Evolutionary conservation across 495 filamentous ascomycete species (phyloP), one percentile per base, ranked within the genome.

Genomic region (Xylaria longipes): DNA sequence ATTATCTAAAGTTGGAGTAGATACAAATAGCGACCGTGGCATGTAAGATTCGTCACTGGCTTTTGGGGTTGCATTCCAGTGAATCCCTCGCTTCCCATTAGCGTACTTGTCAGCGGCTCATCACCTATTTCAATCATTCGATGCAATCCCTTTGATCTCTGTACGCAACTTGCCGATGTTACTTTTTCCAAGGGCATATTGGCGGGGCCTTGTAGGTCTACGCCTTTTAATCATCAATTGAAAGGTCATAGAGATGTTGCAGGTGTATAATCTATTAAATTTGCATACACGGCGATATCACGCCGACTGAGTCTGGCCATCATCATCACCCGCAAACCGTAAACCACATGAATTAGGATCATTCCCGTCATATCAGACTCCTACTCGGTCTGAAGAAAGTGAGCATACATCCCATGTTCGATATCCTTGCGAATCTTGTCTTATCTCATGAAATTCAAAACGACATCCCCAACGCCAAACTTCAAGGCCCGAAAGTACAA

Each of bases 381-480:
- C 4, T 5, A 20, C 29, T 39, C n/a, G 22, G 45, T 25, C 43
- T 29, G 37, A 61, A 69, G 25, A 46, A 46, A 60, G 52, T 54
- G 41, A 61, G 56, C 41, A 56, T 22, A 37, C 25, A n/a, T 8
- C 37, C 1, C n/a, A 39, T 22, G 57, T 31, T 17, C 29, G 14
- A 48, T 46, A 52, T 41, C 57, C 31, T 60, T 50, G 43, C 27
- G 15, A 70, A 62, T 29, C 29, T 68, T 60, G 37, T 60, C 57
- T 48, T 41, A 46, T 45, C n/a, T 54, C 57, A 15, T 29, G 14
- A 45, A 56, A 31, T 41, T 48, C 57, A 31, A 63, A 70, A 62
- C 41, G 25, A 54, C 39, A 52, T 48, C 68, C 68, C 68, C 56
- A 62, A 70, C 56, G 57, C 57, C 68, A 50, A 62, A 70, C 56